phyloP scores from a whole-genome alignment of 352 stramenopile genomes.

The Phytophthora macrochlamydospora region DNA sequence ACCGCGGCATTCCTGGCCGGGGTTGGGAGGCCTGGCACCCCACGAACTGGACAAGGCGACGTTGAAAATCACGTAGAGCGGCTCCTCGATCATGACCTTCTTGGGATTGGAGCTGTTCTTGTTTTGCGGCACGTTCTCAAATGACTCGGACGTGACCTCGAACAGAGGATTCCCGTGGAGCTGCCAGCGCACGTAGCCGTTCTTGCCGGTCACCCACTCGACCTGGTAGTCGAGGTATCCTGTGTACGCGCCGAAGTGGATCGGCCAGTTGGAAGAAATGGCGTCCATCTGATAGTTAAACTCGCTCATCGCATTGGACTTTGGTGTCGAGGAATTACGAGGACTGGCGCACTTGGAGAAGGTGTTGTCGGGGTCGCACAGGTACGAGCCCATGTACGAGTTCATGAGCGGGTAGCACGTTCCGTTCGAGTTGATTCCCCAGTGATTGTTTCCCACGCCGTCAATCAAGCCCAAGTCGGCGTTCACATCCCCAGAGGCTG shows the following conservation, averaged over 20 bases:
- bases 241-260: conserved; percentile 63
- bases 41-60: conserved; percentile 83
- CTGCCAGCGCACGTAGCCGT: conserved; percentile 36
- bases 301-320: conserved; percentile 41
- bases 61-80: conserved; percentile 93
- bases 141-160: conserved; percentile 54
- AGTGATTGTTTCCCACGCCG: conserved; percentile 25
- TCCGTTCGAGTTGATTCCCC: conserved; percentile 42
- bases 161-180: conserved; percentile 78
- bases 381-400: conserved; percentile 32
- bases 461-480: conserved; percentile 35
- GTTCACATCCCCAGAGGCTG: conserved; percentile 42
- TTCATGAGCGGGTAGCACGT: conserved; percentile 40
- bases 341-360: conserved; percentile 33
- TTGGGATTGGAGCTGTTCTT: conserved; percentile 41
- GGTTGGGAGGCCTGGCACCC: conserved; percentile 13
- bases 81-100: conserved; percentile 89
- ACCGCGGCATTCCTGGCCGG: conserved; percentile 11
- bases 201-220: conserved; percentile 27
- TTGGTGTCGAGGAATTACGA: conserved; percentile 29
- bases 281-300: conserved; percentile 31
- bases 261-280: conserved; percentile 64
- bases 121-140: conserved; percentile 33
- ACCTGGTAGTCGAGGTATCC: conserved; percentile 41
- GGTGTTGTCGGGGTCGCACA: conserved; percentile 39